Evolutionary conservation across 805 yeast genomes (phyloP).

Genomic region (Kodamaea restingae): DNA sequence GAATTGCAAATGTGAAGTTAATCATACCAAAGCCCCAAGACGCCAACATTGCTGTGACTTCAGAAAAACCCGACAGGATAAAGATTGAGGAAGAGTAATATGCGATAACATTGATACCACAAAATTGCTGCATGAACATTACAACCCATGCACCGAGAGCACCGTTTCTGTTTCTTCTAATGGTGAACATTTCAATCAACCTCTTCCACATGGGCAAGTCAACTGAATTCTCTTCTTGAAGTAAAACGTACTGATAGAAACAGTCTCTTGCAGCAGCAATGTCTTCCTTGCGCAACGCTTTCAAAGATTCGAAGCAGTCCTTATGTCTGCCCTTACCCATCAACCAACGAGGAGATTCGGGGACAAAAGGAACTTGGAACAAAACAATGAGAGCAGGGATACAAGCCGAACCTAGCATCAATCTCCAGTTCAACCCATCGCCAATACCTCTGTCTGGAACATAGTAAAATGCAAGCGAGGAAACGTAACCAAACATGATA

Average conservation of each 20-base stretch:
- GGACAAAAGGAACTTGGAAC: constrained; percentile 49
- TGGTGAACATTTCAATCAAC: constrained; percentile 56
- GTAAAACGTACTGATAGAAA: constrained; percentile 53
- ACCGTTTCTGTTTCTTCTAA: constrained; percentile 82
- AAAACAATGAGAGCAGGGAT: constrained; percentile 53
- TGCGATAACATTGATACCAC: constrained; percentile 87
- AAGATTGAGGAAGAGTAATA: constrained; percentile 80
- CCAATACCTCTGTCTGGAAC: constrained; percentile 46
- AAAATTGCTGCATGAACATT: constrained; percentile 88
- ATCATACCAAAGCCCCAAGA: constrained; percentile 86
- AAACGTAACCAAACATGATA: constrained; percentile 61
- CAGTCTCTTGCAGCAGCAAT: constrained; percentile 64
- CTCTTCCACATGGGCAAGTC: constrained; percentile 43
- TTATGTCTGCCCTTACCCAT: constrained; percentile 47
- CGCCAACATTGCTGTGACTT: constrained; percentile 63
- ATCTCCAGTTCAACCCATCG: constrained; percentile 52
- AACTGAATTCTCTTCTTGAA: constrained; percentile 58
- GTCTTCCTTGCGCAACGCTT: constrained; percentile 40
- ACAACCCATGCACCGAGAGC: constrained; percentile 75
- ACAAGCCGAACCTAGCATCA: constrained; percentile 62
- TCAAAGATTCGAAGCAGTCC: constrained; percentile 50
- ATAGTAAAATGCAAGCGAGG: constrained; percentile 55
- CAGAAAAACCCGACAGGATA: constrained; percentile 59
- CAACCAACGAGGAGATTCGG: constrained; percentile 71
- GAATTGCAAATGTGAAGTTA: constrained; percentile 75